Percentiles rank a stretch among this genome's conserved stretches.
phyloP scores from a whole-genome alignment of 148 eudicot genomes.

The Camellia granthamiana region DNA sequence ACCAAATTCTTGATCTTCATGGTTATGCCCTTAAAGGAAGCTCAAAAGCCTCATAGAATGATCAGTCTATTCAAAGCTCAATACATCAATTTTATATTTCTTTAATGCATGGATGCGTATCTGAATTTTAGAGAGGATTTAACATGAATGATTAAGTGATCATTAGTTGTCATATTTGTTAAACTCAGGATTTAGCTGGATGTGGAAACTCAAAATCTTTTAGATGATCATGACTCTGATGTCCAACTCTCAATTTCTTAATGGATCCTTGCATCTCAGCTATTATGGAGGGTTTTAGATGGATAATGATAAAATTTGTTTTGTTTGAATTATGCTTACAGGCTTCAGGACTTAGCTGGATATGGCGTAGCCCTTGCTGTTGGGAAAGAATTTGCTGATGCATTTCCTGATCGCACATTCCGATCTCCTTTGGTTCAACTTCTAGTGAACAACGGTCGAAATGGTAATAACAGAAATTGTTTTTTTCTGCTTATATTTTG shows the following conservation, averaged over 20 bases:
- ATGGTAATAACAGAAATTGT: constrained; percentile 47
- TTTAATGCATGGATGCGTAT: neutral
- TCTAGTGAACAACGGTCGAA: constrained; percentile 71
- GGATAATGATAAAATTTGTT: constrained; percentile 9
- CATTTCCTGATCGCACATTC: constrained; percentile 66
- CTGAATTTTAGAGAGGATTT: neutral
- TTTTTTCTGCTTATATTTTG: constrained; percentile 5
- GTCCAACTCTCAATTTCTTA: neutral
- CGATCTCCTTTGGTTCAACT: constrained; percentile 60
- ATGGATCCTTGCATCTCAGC: constrained; percentile 3
- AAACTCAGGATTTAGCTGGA: neutral
- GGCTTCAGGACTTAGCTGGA: constrained; percentile 86
- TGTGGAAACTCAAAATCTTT: neutral
- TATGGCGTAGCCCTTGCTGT: constrained; percentile 79
- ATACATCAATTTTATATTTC: neutral
- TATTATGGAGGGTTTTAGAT: neutral
- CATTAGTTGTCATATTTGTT: neutral
- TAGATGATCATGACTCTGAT: neutral
- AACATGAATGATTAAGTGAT: neutral
- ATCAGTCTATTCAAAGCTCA: neutral
- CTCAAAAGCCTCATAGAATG: neutral
- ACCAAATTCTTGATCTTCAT: neutral
- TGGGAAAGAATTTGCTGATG: constrained; percentile 39
- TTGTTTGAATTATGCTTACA: constrained; percentile 26
- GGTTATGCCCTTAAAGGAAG: neutral